Evolutionary conservation across 202 grass and related monocot genomes (phyloP), one percentile per base, ranked within the genome.

Genomic region (Brachypodium distachyon): DNA sequence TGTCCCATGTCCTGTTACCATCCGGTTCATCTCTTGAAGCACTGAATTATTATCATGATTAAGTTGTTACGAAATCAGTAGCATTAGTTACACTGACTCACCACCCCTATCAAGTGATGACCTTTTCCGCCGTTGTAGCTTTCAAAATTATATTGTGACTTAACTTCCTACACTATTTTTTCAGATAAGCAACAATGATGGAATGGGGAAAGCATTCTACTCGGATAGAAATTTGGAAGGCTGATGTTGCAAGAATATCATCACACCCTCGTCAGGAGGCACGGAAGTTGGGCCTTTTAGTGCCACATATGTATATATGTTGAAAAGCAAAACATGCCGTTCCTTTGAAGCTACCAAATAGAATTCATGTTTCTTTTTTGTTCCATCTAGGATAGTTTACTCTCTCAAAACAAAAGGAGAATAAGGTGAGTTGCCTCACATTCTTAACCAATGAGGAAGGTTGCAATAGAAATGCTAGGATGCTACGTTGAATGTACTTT

Each of bases 101-200:
- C 28, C 47, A 71, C 51, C 13, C 43, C 33, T 0, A 46, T 28
- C 33, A 48, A 37, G 5, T 55, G 59, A 11, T 14, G 28, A 33
- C 47, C 26, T 47, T 1, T 5, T 2, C 16, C 6, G 37, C 75
- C 16, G 3, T 44, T 31, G 25, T 26, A 19, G 7, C 49, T 61
- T 77, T 52, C 5, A 26, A n/a, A 81, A 27, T 21, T 71, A 81
- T 29, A 61, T 32, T 37, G 41, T 76, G 70, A 38, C 47, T 37
- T 83, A 63, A 75, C 46, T 73, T 70, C 36, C 9, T 69, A n/a
- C 53, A 28, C 62, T 63, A 11, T 71, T 66, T 48, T 26, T 78
- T 22, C 76, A 88, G 86, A 16, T 57, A 80, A 62, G 80, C 54
- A 55, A 25, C 38, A 2, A 49, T n/a, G 76, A 23, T 82, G 72